Conservation (phyloP, 176 grass and related monocot species). For the Poa pratensis region DNA sequence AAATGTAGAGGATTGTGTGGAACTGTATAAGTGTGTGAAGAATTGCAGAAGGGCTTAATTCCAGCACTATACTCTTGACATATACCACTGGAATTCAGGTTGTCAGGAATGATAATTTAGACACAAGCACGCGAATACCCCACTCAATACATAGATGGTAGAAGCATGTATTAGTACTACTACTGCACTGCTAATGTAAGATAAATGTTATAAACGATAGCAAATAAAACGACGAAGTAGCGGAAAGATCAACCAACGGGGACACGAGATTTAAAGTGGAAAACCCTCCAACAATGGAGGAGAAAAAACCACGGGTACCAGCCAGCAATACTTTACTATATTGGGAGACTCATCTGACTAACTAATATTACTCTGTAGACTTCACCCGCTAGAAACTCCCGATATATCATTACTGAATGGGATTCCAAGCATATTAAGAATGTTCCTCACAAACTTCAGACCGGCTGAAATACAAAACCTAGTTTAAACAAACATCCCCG, state of each 20-base stretch:
- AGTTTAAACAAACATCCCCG: neutral
- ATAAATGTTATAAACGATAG: too few species aligned
- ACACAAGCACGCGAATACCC: neutral
- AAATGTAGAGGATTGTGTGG: neutral
- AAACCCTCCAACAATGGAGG: too few species aligned
- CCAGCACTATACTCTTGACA: neutral
- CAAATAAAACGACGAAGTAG: too few species aligned
- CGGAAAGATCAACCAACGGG: too few species aligned
- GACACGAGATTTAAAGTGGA: too few species aligned
- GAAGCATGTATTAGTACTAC: neutral
- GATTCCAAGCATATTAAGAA: neutral
- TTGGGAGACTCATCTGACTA: too few species aligned
- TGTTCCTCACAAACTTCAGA: constrained; percentile 1
- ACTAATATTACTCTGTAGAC: too few species aligned
- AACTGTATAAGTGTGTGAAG: neutral
- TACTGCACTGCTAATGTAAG: neutral
- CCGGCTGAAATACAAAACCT: constrained; percentile 22
- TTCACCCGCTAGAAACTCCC: too few species aligned
- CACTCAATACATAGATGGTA: neutral
- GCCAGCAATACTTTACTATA: too few species aligned
- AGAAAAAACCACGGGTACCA: too few species aligned
- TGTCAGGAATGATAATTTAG: neutral
- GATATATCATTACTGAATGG: neutral
- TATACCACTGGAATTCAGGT: neutral
- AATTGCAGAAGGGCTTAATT: neutral